phyloP scores from a whole-genome alignment of 2,329 filamentous ascomycete genomes.

The Capronia americana region DNA sequence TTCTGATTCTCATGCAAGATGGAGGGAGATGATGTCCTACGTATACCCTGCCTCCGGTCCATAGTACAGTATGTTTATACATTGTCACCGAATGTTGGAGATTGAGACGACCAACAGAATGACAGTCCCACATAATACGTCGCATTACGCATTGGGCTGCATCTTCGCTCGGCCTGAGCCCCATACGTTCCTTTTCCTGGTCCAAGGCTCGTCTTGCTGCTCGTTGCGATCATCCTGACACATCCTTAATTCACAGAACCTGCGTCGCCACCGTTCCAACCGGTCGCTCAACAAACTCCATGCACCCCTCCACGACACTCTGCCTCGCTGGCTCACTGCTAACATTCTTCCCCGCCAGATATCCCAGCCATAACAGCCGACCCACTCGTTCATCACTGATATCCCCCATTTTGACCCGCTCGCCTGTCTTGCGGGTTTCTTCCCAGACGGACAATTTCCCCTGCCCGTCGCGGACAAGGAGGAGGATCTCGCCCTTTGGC shows the following conservation, averaged over 20 bases:
- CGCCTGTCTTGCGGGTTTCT: conserved; percentile 54
- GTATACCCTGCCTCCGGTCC: no score
- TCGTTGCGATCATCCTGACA: not conserved
- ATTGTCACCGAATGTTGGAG: no score
- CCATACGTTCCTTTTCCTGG: not conserved
- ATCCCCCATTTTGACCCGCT: conserved; percentile 67
- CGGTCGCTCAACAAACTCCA: conserved; percentile 86
- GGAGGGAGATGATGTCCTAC: no score
- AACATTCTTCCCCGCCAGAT: conserved; percentile 83
- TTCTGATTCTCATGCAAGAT: no score
- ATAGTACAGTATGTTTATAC: no score
- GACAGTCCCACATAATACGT: no score
- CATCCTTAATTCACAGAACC: conserved; percentile 58
- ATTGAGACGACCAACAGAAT: no score
- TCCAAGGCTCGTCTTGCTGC: not conserved
- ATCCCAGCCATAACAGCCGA: conserved; percentile 85
- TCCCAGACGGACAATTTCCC: conserved; percentile 74
- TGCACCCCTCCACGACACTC: conserved; percentile 84
- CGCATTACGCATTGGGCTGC: no score
- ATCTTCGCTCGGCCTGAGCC: not conserved
- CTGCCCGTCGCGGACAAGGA: conserved; percentile 70
- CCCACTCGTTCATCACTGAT: conserved; percentile 81
- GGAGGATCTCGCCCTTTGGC: conserved; percentile 77
- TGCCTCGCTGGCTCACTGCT: conserved; percentile 81
- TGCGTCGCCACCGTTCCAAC: conserved; percentile 85